Evolutionary conservation across 768 basidiomycete genomes (phyloP), one percentile per base, ranked within the genome.

Genomic region (Suillus subaureus): DNA sequence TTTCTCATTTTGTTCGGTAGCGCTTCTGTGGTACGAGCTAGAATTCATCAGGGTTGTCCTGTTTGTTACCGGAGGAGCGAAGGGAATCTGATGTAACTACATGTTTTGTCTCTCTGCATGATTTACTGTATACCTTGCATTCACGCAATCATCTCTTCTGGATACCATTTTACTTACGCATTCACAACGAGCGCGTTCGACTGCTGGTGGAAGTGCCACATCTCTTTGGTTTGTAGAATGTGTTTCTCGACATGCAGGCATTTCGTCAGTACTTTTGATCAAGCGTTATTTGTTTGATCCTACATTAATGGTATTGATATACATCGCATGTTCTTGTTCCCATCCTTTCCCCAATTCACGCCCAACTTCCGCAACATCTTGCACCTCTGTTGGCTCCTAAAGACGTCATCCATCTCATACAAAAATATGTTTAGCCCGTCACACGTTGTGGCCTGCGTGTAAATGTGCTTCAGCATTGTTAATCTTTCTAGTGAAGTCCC

Each of bases 31-130:
- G 82, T 94, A 28, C 84, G 89, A 26, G 83, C 88, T 31, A 84
- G 83, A 67, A 77, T 94, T 12, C 78, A 78, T 42, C 81, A 88
- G 45, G 88, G 90, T 2, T 96, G 94, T 76, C 94, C 94, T 4
- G 87, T 93, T 0, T 95, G 94, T 77, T 82, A 85, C 70, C 82
- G 84, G 73, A 81, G 79, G 66, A 82, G 80, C 26, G 87, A 90
- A 68, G 89, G 85, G 15, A 70, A 75, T 61, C 67, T 78, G 72
- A 73, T 70, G 64, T 72, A 57, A 62, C 21, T 28, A 28, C 18
- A 57, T 9, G 7, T 39, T 9, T 62, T 7, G 31, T 62, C 21
- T 33, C 28, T 47, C 54, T 62, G 35, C 51, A 57, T 37, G 33
- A 55, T 62, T 62, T 62, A 61, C 66, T 62, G 57, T 61, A 63